Base-by-base conservation (phyloP, 345 rosid genomes). In the Hibiscus trionum region DNA sequence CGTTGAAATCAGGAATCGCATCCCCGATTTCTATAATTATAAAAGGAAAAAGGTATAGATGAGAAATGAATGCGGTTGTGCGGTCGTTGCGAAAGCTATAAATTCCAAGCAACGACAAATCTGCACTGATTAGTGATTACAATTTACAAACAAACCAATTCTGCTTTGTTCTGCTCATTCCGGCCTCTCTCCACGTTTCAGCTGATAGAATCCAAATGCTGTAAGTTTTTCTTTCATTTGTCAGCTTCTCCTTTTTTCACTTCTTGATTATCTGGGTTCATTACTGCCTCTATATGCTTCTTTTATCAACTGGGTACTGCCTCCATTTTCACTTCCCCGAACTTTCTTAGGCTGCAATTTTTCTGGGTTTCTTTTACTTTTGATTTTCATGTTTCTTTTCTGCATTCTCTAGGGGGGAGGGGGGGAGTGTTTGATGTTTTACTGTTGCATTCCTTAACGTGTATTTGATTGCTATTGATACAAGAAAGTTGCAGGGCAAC, bases 1-100 rank as follows among this genome's bases (percentile, higher is more conserved):
- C 60, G 58, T 69, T 19, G 11, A 1, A 53, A 4, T 55, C 9
- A 33, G 7, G 8, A 16, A 47, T 47, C 15, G 0, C 52, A 47
- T 47, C 46, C 15, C 14, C 14, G 72, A 7, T 21, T 27, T 12
- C 6, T 14, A 15, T 33, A 16, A 52, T 15, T 15, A 52, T 4
- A 9, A 9, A 4, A 11, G 16, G 50, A 47, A 12, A 47, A 12
- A 2, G 17, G 53, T 1, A 1, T 44, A 42, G 16, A 66, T 66
- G 21, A 24, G 26, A 19, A 53, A 42, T 39, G 33, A 15, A 71
- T 70, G 84, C 35, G 78, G 78, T 24, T 75, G 78, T 78, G 81
- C 82, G 82, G 81, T 61, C 56, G 58, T 61, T 2, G 27, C 35
- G 35, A 55, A 58, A 31, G 66, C 3, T 44, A 53, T 69, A 70